These are phyloP conservation scores for Penicillium sp. DNA, from an alignment of 2,329 filamentous ascomycete species.

Conservation along the genomic window DNA sequence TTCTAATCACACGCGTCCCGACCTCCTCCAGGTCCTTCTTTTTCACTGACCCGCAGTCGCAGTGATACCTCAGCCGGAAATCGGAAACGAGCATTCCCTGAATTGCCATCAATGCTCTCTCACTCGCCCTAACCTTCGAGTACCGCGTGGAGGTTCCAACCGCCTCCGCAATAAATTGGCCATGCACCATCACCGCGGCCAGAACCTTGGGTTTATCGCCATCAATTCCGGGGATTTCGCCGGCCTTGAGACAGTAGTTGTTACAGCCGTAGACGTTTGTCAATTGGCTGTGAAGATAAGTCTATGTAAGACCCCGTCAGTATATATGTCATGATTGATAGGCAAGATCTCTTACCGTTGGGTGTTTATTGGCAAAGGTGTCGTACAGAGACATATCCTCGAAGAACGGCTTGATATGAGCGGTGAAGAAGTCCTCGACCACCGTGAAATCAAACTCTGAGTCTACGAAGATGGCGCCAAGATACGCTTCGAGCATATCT, in stretches of 20 bases:
- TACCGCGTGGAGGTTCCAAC: conserved; percentile 62
- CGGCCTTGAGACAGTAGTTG: conserved; percentile 48
- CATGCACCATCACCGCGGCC: conserved; percentile 72
- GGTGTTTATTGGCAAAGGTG: conserved; percentile 78
- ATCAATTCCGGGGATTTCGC: conserved; percentile 44
- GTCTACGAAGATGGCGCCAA: conserved; percentile 90
- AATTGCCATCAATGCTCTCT: conserved; percentile 39
- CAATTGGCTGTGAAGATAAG: conserved; percentile 62
- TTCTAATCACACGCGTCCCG: conserved; percentile 29
- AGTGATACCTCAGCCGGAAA: conserved; percentile 58
- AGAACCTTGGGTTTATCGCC: conserved; percentile 51
- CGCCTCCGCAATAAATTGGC: conserved; percentile 58
- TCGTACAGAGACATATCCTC: conserved; percentile 83
- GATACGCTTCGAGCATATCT: conserved; percentile 81
- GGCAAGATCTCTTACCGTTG: conserved; percentile 48
- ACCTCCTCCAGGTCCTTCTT: conserved; percentile 9
- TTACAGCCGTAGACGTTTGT: conserved; percentile 61
- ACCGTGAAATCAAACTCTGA: conserved; percentile 68
- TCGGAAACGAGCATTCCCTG: conserved; percentile 50
- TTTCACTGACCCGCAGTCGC: conserved; percentile 51
- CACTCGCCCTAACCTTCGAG: conserved; percentile 58
- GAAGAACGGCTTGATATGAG: conserved; percentile 71
- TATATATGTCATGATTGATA: neutral
- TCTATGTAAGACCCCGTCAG: conserved; percentile 42
- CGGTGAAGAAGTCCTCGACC: conserved; percentile 72